Base-by-base conservation (phyloP, 164 flowering plant species). In the Warburgia ugandensis region DNA sequence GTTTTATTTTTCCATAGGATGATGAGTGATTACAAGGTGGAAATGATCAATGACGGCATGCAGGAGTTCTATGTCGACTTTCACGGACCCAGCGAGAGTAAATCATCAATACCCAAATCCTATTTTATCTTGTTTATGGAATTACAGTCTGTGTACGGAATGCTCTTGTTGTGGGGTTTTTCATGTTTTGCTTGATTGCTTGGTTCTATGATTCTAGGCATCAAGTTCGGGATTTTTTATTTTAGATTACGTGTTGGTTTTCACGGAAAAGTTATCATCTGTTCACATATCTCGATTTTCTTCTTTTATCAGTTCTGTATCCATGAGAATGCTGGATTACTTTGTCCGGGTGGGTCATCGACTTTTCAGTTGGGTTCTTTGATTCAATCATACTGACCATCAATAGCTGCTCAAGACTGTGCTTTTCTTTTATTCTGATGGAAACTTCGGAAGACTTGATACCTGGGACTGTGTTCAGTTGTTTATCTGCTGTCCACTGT, bases 21-120 rank as follows among this genome's bases (percentile, higher is more conserved):
- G 71, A 67, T 67, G 64, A 62, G 67, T 26, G 71, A 67, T 43
- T 67, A 62, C 61, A 32, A 67, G 50, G 97, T 90, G 68, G 97
- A 90, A 72, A 90, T 74, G 94, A 75, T 90, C 67, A 86, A 90
- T 54, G 97, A 90, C 68, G 86, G 87, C 68, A 80, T 86, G 85
- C 94, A 84, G 51, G 91, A 90, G 67, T 90, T 90, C 65, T 80
- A 66, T 78, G 97, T 90, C 41, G 73, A 82, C 48, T 90, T 90
- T 62, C 72, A 80, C 76, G 97, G 97, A 51, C 97, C 97, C 36
- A 80, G 56, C 63, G 97, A 84, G 20, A 84, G 97, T 90, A 78
- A 73, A 59, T 65, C 60, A 60, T 62, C 68, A 10, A 22, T 36
- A 30, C 66, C 66, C 63, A 25, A 29, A 8, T 35, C 33, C 6